These are phyloP conservation scores for Cladophialophora psammophila DNA, from an alignment of 2,329 filamentous ascomycete genomes.

Conservation along the genomic window DNA sequence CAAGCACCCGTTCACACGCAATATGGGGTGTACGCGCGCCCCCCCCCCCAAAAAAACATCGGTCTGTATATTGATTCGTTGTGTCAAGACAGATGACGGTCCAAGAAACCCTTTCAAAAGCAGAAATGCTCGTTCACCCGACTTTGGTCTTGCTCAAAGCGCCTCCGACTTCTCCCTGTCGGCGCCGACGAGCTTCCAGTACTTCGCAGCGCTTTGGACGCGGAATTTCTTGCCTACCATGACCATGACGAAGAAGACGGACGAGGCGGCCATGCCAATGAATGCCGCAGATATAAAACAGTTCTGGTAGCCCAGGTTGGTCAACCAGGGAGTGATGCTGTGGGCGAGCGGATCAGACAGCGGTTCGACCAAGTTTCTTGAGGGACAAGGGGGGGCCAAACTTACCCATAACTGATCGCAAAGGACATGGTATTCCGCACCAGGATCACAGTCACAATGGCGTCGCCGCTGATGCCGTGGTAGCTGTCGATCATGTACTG, in stretches of 20 bases:
- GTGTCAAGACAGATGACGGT: no score
- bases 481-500: conserved; percentile 59
- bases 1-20: no score
- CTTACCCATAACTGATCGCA: conserved; percentile 48
- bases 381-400: not conserved
- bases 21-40: no score
- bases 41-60: no score
- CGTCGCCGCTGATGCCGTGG: conserved; percentile 57
- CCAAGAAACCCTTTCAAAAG: no score
- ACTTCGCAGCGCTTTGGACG: conserved; percentile 45
- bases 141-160: no score
- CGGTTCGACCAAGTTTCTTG: no score
- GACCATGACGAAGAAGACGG: conserved; percentile 50
- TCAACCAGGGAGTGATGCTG: conserved; percentile 57
- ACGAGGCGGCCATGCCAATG: conserved; percentile 48
- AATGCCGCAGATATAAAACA: conserved; percentile 52
- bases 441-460: conserved; percentile 60
- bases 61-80: no score
- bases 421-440: conserved; percentile 60
- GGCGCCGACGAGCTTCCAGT: conserved; percentile 46
- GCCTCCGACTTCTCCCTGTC: conserved; percentile 14
- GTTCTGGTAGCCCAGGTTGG: conserved; percentile 50
- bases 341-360: no score
- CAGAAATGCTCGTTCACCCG: no score
- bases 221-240: conserved; percentile 49